Evolutionary conservation across 352 stramenopile species (phyloP), one percentile per base, ranked within the genome.

Genomic region (Phytophthora kernoviae): DNA sequence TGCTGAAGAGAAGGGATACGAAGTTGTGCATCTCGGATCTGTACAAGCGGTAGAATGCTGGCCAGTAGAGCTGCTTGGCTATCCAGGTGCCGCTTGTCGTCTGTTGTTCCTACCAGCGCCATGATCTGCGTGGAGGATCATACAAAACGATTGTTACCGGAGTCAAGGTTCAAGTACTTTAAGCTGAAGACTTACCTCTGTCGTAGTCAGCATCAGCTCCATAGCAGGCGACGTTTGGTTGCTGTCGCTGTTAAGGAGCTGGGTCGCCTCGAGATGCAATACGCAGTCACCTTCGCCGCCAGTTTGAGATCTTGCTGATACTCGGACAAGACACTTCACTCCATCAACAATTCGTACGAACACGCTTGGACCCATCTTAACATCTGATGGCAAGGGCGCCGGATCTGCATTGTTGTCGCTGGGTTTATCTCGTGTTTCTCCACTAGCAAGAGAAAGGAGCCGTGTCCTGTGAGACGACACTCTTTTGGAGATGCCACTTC

Each of bases 21-120:
- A 10, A 75, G 33, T 15, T 54, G 52, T 6, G 26, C 41, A 34
- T 69, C 47, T 55, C 33, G 37, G 37, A 75, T 71, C 22, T 27
- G 57, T 32, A 75, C 41, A 1, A 62, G 58, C 9, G 62, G 50
- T 2, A 75, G 42, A 14, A 75, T 46, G 5, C 34, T 47, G 7
- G 65, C 42, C 14, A 72, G 54, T 36, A 75, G 40, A 40, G 67
- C 56, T n/a, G 50, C 26, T 56, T 69, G 58, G 30, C 50, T 69
- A 17, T 41, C 39, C 18, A 74, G 15, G 26, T 74, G 51, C 36
- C 51, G 55, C n/a, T 41, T 54, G 21, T 11, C 43, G 12, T 39
- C 50, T 36, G 46, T 61, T 56, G 50, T 18, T 34, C 15, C 47
- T 3, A 74, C 22, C 24, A 70, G 33, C 8, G 41, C 34, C 17